These are phyloP conservation scores for Chenopodium quinoa DNA, from an alignment of 148 eudicot genomes.

Conservation along the genomic window DNA sequence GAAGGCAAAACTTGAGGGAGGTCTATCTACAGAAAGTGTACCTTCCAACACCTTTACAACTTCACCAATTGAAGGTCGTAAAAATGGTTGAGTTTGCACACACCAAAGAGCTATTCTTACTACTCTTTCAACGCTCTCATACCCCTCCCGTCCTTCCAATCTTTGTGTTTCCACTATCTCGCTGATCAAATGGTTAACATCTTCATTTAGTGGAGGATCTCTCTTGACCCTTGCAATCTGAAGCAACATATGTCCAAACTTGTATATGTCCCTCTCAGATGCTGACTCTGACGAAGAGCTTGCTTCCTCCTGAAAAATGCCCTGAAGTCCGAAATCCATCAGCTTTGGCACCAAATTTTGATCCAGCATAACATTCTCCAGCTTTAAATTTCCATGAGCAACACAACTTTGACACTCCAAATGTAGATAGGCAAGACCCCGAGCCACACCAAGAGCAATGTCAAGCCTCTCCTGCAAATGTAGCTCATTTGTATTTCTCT, in stretches of 20 bases:
- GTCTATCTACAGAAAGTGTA: conserved; percentile 60
- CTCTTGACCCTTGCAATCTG: conserved; percentile 44
- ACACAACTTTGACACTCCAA: conserved; percentile 56
- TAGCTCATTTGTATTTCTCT: conserved; percentile 21
- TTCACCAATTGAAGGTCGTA: conserved; percentile 64
- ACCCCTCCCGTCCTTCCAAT: conserved; percentile 23
- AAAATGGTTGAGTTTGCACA: conserved; percentile 52
- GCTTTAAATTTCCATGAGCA: conserved; percentile 54
- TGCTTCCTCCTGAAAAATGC: conserved; percentile 29
- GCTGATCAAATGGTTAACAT: conserved; percentile 27
- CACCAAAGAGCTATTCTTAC: conserved; percentile 61
- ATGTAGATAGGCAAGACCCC: conserved; percentile 53
- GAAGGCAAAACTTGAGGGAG: conserved; percentile 38
- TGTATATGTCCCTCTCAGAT: conserved; percentile 51
- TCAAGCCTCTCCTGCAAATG: conserved; percentile 42
- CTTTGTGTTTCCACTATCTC: conserved; percentile 30
- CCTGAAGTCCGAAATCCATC: conserved; percentile 51
- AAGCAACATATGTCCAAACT: conserved; percentile 46
- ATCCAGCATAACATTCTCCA: conserved; percentile 53
- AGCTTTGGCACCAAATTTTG: conserved; percentile 53
- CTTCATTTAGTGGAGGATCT: conserved; percentile 22
- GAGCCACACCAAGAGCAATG: conserved; percentile 55
- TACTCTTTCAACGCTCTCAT: conserved; percentile 44
- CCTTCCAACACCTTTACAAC: conserved; percentile 66
- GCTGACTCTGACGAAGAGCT: conserved; percentile 42